Base-by-base conservation (phyloP, 139 green algal species). In the Zygnema cylindricum region DNA sequence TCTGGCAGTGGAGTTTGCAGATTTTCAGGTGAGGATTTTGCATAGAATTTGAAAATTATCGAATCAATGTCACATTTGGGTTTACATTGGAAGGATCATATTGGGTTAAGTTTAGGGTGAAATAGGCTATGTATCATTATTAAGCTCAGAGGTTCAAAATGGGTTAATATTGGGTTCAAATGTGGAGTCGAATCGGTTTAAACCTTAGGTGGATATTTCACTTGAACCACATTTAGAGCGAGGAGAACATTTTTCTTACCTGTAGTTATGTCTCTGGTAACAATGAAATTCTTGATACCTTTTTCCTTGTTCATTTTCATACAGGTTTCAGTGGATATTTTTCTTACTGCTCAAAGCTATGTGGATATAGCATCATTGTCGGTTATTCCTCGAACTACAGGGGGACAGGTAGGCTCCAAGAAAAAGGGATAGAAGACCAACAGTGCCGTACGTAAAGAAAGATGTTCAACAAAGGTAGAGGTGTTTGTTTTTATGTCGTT, bases 321-420 rank as follows among this genome's bases (percentile, higher is more conserved):
- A 7, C 92, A 94, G 76, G 76, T 93, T 41, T 97, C 93, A 89
- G 94, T 95, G 40, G 97, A 99, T 92, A 91, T 99, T 49, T 93
- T 94, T 57, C n/a, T 92, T 0, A 91, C 75, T 32, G 35, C 71
- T 0, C 81, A 87, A 32, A 55, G 43, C 35, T 88, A 88, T 54
- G 75, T 90, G 30, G 92, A 94, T 82, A 69, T 93, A 1, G 95
- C 97, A 22, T 97, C 94, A 0, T 92, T 98, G 25, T 91, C 91
- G 25, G 92, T 94, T 2, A 91, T 99, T 30, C 92, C 97, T 40
- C 93, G 95, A 36, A 96, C 95, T 91, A 99, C 97, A 0, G 96
- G 96, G 40, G 97, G 97, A 0, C 93, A 92, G 82, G 86, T 91
- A 42, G 30, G 69, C 7, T 16, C 16, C 49, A n/a, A n/a, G n/a